These are phyloP conservation scores for Fusarium graminum DNA, from an alignment of 2,329 filamentous ascomycete genomes.

Conservation along the genomic window DNA sequence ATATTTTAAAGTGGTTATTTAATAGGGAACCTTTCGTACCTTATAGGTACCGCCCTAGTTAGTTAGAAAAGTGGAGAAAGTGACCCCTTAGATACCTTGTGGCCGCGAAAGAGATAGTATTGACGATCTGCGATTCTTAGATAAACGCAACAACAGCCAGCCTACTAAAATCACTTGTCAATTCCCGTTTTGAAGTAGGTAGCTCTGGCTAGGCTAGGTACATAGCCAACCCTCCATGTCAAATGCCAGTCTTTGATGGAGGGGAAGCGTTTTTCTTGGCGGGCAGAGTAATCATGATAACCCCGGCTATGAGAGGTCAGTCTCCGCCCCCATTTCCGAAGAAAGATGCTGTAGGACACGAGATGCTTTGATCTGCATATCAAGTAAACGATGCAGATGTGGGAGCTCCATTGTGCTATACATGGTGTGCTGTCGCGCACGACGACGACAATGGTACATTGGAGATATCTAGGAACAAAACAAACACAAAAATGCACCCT, in stretches of 20 bases:
- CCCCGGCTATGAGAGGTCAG: slow-evolving; percentile 18
- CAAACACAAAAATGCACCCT: background rate
- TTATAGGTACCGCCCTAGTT: too few species aligned
- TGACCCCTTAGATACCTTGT: too few species aligned
- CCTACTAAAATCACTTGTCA: slow-evolving; percentile 2
- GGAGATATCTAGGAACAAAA: background rate
- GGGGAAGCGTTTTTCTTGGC: slow-evolving; percentile 25
- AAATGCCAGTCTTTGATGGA: slow-evolving; percentile 17
- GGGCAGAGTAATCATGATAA: slow-evolving; percentile 36
- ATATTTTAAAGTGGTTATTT: too few species aligned
- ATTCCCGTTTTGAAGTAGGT: background rate
- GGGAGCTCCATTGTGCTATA: slow-evolving; percentile 4
- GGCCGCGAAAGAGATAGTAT: too few species aligned
- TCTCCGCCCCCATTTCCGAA: slow-evolving; percentile 6
- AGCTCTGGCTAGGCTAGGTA: background rate
- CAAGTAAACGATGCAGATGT: slow-evolving; percentile 1
- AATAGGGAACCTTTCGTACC: too few species aligned
- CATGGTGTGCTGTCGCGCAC: background rate
- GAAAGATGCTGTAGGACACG: slow-evolving; percentile 16
- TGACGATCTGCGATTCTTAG: background rate
- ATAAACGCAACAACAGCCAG: background rate
- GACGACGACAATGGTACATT: background rate
- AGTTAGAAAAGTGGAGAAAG: too few species aligned
- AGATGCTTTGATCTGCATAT: slow-evolving; percentile 25
- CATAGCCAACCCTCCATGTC: slow-evolving; percentile 8